Base-by-base conservation (phyloP, 2,329 filamentous ascomycete species). In the Chaetomium strumarium region DNA sequence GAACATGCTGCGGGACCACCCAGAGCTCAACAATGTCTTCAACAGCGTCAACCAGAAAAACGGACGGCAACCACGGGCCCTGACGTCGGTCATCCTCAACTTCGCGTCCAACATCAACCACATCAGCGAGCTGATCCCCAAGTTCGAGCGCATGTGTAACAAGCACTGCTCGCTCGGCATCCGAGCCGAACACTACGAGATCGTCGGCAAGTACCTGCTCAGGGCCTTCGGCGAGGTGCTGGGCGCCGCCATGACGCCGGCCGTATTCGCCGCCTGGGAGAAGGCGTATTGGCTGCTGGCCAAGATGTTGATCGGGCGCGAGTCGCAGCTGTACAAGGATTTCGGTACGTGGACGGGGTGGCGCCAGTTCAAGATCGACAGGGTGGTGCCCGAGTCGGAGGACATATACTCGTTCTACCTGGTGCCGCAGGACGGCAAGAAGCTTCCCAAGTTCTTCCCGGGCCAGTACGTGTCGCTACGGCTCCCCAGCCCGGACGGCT, bases 91-190 rank as follows among this genome's bases (percentile, higher is more conserved):
- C 24, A 81, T 90, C 43, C 81, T 85, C 58, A 82, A 80, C 58
- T 90, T 88, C 63, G 86, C 86, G 49, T 72, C 78, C 55, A 81
- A 89, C 69, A 86, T 90, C 66, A 80, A 85, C 66, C 72, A 80
- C 68, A 78, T 76, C 53, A 75, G 72, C 63, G 76, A 80, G 64
- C 66, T 80, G 46, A 74, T 75, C 34, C 74, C 75, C 42, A 76
- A 74, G 56, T 71, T 80, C 48, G 77, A 80, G 66, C 73, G 76
- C 29, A 75, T 79, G 61, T 86, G 83, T 66, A 80, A 89, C 66
- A 90, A 89, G 68, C 86, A 90, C 66, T 85, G 79, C 54, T 86
- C 82, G 1, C 74, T 90, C 1, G 81, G 80, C 61, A 82, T 90
- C 63, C 73, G 72, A 51, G 78, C 85, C 0, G 81, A 86, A 37